These are phyloP conservation scores for Panicum hallii DNA, from an alignment of 202 grass and related monocot species.

Conservation along the genomic window DNA sequence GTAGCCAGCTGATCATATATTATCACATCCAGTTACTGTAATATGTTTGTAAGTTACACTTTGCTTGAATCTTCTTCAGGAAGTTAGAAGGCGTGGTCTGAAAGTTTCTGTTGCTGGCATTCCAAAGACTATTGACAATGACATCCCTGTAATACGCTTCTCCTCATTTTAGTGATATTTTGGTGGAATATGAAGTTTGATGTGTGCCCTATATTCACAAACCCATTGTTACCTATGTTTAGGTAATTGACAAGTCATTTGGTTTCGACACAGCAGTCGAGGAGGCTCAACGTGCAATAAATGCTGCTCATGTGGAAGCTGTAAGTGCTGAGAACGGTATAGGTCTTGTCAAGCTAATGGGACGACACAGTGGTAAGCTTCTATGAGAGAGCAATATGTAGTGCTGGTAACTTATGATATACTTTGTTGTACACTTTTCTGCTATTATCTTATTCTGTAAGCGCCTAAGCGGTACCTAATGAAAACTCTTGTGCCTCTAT, in stretches of 20 bases:
- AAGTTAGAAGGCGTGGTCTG: conserved; percentile 72
- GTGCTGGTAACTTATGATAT: neutral
- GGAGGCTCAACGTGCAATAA: conserved; percentile 96
- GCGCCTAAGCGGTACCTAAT: neutral
- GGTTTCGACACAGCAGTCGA: conserved; percentile 97
- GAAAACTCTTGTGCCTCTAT: neutral
- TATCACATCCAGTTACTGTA: neutral
- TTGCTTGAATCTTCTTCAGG: conserved; percentile 56
- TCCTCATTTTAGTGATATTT: conserved; percentile 29
- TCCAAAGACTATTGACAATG: conserved; percentile 91
- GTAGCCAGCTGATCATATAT: neutral
- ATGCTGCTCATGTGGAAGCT: conserved; percentile 96
- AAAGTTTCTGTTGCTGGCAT: conserved; percentile 81
- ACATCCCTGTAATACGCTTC: conserved; percentile 63
- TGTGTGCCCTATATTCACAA: neutral
- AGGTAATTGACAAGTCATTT: conserved; percentile 99
- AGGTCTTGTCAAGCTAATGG: conserved; percentile 96
- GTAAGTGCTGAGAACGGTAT: conserved; percentile 96
- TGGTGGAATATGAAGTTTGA: conserved; percentile 5
- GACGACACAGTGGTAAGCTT: conserved; percentile 85
- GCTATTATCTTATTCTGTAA: conserved; percentile 10
- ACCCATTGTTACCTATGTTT: conserved; percentile 37
- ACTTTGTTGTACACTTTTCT: neutral
- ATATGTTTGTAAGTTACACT: conserved; percentile 22
- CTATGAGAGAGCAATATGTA: neutral